Conservation (phyloP, 345 rosid species). For the Murraya koenigii region DNA sequence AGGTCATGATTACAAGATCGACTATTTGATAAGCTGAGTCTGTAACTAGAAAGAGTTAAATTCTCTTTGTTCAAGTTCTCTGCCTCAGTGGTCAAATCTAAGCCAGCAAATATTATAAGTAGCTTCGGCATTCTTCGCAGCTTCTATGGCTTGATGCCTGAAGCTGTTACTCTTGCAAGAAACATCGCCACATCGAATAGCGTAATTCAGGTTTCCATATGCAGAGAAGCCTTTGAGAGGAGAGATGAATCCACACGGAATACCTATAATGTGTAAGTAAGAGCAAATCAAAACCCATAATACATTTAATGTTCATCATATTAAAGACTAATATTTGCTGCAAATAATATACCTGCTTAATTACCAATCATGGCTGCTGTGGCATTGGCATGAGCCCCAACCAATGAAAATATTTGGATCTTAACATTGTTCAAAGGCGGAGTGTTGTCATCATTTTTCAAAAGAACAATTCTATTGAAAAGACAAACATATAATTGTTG, state of each 20-base stretch:
- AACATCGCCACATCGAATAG: conserved; percentile 44
- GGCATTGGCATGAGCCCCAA: conserved; percentile 59
- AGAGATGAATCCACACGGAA: conserved; percentile 35
- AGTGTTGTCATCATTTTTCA: conserved; percentile 36
- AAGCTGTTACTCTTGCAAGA: conserved; percentile 32
- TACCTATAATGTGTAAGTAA: too few species aligned
- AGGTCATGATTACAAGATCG: conserved; percentile 53
- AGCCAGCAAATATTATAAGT: conserved; percentile 44
- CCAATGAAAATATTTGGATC: conserved; percentile 28
- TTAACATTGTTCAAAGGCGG: conserved; percentile 23
- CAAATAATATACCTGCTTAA: conserved; percentile 38
- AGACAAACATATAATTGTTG: too few species aligned
- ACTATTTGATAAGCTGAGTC: conserved; percentile 42
- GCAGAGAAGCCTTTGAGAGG: conserved; percentile 45
- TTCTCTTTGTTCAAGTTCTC: conserved; percentile 47
- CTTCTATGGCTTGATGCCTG: conserved; percentile 26
- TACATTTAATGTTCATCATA: too few species aligned
- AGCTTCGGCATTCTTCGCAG: conserved; percentile 45
- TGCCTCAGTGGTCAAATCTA: conserved; percentile 47
- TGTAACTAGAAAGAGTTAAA: conserved; percentile 50
- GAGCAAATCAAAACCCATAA: too few species aligned
- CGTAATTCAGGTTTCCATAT: conserved; percentile 25
- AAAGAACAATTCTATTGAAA: conserved; percentile 27
- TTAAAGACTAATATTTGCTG: too few species aligned
- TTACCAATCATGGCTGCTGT: conserved; percentile 53